Percentiles rank a stretch among this genome's conserved stretches.
Evolutionary conservation across 345 rosid genomes (phyloP).

Genomic region (Lumnitzera racemosa): DNA sequence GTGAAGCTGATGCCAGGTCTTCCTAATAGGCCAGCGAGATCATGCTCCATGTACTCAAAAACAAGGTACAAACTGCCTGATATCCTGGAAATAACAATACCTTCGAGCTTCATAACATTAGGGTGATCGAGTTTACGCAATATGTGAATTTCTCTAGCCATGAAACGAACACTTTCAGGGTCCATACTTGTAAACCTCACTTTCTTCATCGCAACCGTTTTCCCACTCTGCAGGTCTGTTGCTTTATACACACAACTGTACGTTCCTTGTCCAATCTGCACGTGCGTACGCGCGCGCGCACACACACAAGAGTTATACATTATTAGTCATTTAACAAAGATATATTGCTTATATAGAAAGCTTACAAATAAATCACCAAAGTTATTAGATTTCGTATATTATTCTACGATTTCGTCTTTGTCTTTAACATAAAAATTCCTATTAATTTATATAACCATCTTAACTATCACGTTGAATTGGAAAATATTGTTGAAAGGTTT

Average conservation of each 20-base stretch:
- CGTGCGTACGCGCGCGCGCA: neutral
- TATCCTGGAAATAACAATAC: slow-evolving; percentile 68
- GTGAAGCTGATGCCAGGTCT: slow-evolving; percentile 67
- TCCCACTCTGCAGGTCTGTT: slow-evolving; percentile 59
- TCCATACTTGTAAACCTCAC: slow-evolving; percentile 85
- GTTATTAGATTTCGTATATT: too few relatives aligned
- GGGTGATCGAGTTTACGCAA: slow-evolving; percentile 80
- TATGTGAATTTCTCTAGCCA: slow-evolving; percentile 89
- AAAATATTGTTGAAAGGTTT: too few relatives aligned
- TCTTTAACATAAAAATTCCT: too few relatives aligned
- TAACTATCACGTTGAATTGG: too few relatives aligned
- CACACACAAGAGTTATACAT: too few relatives aligned
- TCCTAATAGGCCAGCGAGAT: slow-evolving; percentile 76
- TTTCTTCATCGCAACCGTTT: slow-evolving; percentile 86
- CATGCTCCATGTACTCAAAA: slow-evolving; percentile 96
- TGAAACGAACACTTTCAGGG: slow-evolving; percentile 82
- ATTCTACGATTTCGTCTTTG: too few relatives aligned
- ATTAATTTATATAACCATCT: too few relatives aligned
- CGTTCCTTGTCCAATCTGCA: slow-evolving; percentile 97
- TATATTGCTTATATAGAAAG: too few relatives aligned
- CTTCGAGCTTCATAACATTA: slow-evolving; percentile 81
- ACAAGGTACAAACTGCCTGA: slow-evolving; percentile 76
- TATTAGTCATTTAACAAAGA: too few relatives aligned
- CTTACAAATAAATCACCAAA: too few relatives aligned
- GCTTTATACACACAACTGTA: slow-evolving; percentile 82